These are phyloP conservation scores for Gaeumannomyces sp. DNA, from an alignment of 2,329 filamentous ascomycete genomes.

Conservation along the genomic window DNA sequence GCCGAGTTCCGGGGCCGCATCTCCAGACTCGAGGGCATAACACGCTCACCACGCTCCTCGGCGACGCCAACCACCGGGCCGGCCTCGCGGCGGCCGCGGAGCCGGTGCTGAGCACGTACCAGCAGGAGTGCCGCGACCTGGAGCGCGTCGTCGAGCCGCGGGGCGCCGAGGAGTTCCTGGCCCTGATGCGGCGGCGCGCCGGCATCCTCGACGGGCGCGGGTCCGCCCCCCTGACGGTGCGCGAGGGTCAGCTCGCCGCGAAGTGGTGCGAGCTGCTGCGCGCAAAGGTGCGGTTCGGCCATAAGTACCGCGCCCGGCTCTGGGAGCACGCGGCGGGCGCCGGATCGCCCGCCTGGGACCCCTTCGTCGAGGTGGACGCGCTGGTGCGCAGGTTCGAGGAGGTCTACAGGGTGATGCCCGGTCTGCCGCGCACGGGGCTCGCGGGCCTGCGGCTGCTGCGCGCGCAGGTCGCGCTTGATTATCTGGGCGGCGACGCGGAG, in stretches of 20 bases:
- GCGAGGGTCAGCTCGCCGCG: background rate
- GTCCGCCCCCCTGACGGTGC: background rate
- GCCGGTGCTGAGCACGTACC: background rate
- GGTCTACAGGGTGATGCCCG: background rate
- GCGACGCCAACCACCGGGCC: background rate
- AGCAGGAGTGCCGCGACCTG: background rate
- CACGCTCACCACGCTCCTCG: background rate
- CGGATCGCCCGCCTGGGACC: background rate
- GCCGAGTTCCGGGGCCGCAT: background rate
- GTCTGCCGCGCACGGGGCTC: constrained; percentile 3
- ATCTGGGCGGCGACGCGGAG: background rate
- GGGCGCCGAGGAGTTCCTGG: background rate
- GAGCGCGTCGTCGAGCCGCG: background rate
- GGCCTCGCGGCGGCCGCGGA: no score
- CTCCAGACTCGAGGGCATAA: background rate
- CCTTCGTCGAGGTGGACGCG: background rate
- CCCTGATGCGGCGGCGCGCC: background rate
- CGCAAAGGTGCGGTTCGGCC: background rate
- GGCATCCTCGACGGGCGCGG: background rate
- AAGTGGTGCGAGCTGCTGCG: background rate
- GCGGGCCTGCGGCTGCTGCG: constrained; percentile 13
- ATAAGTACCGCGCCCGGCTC: background rate
- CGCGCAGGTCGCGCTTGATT: constrained; percentile 11
- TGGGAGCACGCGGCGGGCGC: background rate
- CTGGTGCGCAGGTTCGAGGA: background rate